Evolutionary conservation across 177 flowering plant species (phyloP).

Genomic region (Vitis hybrid): DNA sequence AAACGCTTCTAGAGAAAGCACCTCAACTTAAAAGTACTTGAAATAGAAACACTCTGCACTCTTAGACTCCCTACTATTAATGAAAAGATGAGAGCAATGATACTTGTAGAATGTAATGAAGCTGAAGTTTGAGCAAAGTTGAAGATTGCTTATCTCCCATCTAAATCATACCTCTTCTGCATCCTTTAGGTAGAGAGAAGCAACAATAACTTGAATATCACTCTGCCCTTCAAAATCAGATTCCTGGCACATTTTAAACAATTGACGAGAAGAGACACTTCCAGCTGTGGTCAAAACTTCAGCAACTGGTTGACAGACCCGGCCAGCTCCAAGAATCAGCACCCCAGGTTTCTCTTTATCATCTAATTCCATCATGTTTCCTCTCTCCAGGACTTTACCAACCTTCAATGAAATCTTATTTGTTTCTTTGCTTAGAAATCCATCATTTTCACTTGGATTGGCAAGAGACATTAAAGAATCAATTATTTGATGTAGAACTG

Average conservation of each 20-base stretch:
- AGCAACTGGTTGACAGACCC: conserved; percentile 94
- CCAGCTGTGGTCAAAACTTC: conserved; percentile 73
- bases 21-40: too few relatives aligned
- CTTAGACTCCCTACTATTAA: background rate
- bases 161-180: conserved; percentile 78
- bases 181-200: conserved; percentile 88
- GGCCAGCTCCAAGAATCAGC: conserved; percentile 91
- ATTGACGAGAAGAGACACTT: conserved; percentile 35
- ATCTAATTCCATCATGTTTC: conserved; percentile 18
- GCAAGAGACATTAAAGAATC: conserved; percentile 81
- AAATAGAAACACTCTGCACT: too few relatives aligned
- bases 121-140: background rate
- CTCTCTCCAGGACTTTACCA: conserved; percentile 55
- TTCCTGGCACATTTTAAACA: conserved; percentile 28
- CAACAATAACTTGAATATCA: conserved; percentile 74
- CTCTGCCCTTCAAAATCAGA: conserved; percentile 36
- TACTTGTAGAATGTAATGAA: conserved; percentile 1
- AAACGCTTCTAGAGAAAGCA: too few relatives aligned
- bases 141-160: background rate
- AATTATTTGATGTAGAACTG: conserved; percentile 71
- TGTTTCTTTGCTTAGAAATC: conserved; percentile 20
- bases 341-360: conserved; percentile 42
- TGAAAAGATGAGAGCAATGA: background rate
- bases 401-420: conserved; percentile 55
- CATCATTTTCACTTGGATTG: conserved; percentile 40